These are phyloP conservation scores for Rubroboletus satanas DNA, from an alignment of 768 basidiomycete species.

Conservation along the genomic window DNA sequence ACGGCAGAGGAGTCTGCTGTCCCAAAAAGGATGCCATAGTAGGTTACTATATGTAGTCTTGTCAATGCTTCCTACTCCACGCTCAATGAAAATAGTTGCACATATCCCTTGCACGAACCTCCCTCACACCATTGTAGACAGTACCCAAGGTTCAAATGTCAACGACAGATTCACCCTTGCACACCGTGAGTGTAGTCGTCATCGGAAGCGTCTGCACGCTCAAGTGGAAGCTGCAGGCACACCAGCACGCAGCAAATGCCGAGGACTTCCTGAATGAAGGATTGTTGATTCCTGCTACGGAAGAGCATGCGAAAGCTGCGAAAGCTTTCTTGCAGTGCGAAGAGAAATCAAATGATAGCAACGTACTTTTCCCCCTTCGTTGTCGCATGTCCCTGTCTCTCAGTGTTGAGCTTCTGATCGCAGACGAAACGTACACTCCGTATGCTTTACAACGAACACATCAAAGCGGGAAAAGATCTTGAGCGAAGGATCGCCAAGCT, in stretches of 20 bases:
- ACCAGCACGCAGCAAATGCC: conserved; percentile 77
- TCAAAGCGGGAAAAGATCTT: conserved; percentile 65
- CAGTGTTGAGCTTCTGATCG: conserved; percentile 6
- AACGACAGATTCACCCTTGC: conserved; percentile 46
- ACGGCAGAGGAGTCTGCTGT: no score
- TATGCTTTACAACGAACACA: conserved; percentile 72
- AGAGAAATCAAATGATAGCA: conserved; percentile 68
- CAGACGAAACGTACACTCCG: conserved; percentile 76
- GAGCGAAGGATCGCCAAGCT: conserved; percentile 69
- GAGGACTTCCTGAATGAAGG: conserved; percentile 68
- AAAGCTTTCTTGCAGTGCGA: conserved; percentile 71
- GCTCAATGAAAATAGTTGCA: conserved; percentile 4
- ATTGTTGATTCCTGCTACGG: conserved; percentile 64
- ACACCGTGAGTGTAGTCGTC: conserved; percentile 37
- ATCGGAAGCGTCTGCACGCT: background rate
- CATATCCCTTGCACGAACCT: background rate
- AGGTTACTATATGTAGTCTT: background rate
- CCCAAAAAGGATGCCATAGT: background rate
- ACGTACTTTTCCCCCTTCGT: conserved; percentile 42
- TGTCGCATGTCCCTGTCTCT: background rate
- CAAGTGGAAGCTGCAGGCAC: conserved; percentile 49
- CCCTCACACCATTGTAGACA: background rate
- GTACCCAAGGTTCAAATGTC: conserved; percentile 23
- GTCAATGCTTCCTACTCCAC: background rate
- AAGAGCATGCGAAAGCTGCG: conserved; percentile 74